These are phyloP conservation scores for Phytophthora lateralis DNA, from an alignment of 352 stramenopile species.

Conservation along the genomic window DNA sequence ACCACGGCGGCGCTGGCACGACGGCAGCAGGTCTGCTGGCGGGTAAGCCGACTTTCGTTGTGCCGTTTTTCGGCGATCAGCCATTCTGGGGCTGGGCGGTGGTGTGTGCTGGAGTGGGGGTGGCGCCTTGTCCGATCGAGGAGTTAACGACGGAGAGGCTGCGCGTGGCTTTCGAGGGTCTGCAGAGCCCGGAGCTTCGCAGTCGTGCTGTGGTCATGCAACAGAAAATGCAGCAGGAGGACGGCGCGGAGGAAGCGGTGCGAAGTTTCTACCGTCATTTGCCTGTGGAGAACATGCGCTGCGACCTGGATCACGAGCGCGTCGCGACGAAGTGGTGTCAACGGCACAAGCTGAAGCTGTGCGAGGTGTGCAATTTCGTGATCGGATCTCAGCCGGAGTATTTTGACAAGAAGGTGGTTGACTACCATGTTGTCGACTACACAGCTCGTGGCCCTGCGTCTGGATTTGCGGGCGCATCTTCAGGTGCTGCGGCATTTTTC, in stretches of 20 bases:
- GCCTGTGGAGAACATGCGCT: slow-evolving; percentile 86
- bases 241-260: slow-evolving; percentile 84
- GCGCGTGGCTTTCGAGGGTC: slow-evolving; percentile 59
- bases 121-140: slow-evolving; percentile 78
- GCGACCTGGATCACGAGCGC: slow-evolving; percentile 51
- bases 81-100: slow-evolving; percentile 93
- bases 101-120: slow-evolving; percentile 74
- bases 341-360: slow-evolving; percentile 55
- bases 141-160: slow-evolving; percentile 82
- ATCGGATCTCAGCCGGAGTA: slow-evolving; percentile 48
- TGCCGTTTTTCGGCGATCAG: slow-evolving; percentile 95
- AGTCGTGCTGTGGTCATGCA: slow-evolving; percentile 50
- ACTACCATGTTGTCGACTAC: slow-evolving; percentile 67
- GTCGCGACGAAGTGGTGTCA: slow-evolving; percentile 63
- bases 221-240: slow-evolving; percentile 71
- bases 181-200: slow-evolving; percentile 53
- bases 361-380: slow-evolving; percentile 58
- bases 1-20: slow-evolving; percentile 85
- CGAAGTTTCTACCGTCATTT: slow-evolving; percentile 85
- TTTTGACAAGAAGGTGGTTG: slow-evolving; percentile 43
- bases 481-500: slow-evolving; percentile 51
- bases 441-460: slow-evolving; percentile 45
- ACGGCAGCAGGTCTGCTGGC: slow-evolving; percentile 88
- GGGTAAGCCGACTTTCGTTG: slow-evolving; percentile 92
- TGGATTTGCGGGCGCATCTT: slow-evolving; percentile 40